Percentiles rank a stretch among this genome's conserved stretches.
Evolutionary conservation across 2,329 filamentous ascomycete genomes (phyloP).

Genomic region (Cladophialophora yegresii): DNA sequence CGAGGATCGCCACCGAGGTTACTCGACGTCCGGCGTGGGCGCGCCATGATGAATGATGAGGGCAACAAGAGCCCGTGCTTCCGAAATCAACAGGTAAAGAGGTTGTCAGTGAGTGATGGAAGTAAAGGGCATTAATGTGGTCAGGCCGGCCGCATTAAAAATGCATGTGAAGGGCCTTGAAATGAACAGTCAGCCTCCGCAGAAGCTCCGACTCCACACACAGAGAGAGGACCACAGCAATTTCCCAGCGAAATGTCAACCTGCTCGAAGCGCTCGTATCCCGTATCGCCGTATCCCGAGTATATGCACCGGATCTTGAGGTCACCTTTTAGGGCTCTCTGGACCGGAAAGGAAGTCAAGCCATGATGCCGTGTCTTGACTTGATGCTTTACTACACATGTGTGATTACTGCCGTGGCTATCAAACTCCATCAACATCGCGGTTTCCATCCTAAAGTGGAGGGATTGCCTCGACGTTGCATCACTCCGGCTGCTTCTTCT

Average conservation of each 20-base stretch:
- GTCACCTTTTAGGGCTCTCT: not conserved
- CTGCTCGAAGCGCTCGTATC: not conserved
- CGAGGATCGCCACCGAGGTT: slow-evolving; percentile 51
- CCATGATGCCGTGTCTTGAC: not conserved
- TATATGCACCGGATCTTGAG: not conserved
- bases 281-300: not conserved
- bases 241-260: slow-evolving; percentile 5
- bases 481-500: slow-evolving; percentile 1
- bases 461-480: not conserved
- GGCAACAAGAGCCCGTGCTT: slow-evolving; percentile 1
- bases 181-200: slow-evolving; percentile 14
- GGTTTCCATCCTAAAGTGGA: not conserved
- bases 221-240: slow-evolving; percentile 2
- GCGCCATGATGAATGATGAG: slow-evolving; percentile 23
- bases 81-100: slow-evolving; percentile 1
- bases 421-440: not conserved
- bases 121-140: not conserved
- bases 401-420: slow-evolving; percentile 1
- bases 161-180: slow-evolving; percentile 11
- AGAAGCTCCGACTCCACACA: slow-evolving; percentile 4
- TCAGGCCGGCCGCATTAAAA: not conserved
- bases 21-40: slow-evolving; percentile 48
- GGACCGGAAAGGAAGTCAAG: not conserved
- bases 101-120: not conserved
- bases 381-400: slow-evolving; percentile 13